phyloP scores from a whole-genome alignment of 257 asterid species.

The Nicotiana otophora region DNA sequence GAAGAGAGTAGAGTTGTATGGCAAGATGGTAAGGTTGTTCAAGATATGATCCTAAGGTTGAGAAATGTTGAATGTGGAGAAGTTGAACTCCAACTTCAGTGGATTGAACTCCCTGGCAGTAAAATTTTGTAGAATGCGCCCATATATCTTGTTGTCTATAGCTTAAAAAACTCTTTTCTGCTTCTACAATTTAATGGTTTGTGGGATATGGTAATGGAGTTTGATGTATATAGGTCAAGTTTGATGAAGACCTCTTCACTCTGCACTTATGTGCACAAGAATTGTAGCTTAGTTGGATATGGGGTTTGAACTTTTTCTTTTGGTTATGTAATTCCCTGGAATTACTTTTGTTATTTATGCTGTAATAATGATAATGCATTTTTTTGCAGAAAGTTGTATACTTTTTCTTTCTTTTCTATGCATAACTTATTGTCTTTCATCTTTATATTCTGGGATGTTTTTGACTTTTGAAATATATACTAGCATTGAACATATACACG shows the following conservation, averaged over 20 bases:
- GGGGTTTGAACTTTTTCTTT: background rate
- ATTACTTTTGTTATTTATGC: background rate
- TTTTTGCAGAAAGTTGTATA: background rate
- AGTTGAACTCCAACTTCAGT: constrained; percentile 42
- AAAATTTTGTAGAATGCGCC: constrained; percentile 20
- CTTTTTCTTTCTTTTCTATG: background rate
- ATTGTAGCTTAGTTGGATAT: background rate
- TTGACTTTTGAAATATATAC: too few species aligned
- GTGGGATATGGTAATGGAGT: background rate
- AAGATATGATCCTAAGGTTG: constrained; percentile 38
- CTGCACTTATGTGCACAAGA: background rate
- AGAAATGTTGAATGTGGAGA: constrained; percentile 46
- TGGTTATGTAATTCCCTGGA: background rate
- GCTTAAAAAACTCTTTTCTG: background rate
- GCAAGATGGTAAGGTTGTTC: constrained; percentile 29
- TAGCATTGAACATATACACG: too few species aligned
- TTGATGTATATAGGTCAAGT: background rate
- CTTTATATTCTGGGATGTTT: too few species aligned
- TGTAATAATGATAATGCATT: background rate
- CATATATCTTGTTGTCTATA: background rate
- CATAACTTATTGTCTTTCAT: background rate
- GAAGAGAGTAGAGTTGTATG: constrained; percentile 36
- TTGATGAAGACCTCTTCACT: background rate
- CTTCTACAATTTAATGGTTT: background rate
- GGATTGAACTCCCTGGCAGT: constrained; percentile 44